These are phyloP conservation scores for Ampelocalamus luodianensis DNA, from an alignment of 176 grass and related monocot species.

Conservation along the genomic window DNA sequence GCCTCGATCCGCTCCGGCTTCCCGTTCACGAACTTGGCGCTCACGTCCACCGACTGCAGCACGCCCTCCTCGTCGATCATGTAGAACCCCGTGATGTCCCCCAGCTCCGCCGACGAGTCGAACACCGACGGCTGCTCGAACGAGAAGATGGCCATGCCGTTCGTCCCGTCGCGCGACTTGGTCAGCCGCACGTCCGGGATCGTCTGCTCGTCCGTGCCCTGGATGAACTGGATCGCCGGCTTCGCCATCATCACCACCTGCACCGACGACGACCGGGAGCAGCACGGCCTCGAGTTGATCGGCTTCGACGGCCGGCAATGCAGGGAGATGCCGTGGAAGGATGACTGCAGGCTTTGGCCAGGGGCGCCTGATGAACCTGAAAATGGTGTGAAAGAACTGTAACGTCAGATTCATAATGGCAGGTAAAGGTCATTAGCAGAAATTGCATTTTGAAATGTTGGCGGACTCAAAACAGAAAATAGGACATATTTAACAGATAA, in stretches of 20 bases:
- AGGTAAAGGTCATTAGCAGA: not conserved
- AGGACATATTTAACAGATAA: too few species aligned
- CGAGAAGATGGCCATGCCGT: conserved; percentile 76
- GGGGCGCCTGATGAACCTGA: conserved; percentile 26
- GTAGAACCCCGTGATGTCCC: conserved; percentile 89
- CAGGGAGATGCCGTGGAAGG: conserved; percentile 62
- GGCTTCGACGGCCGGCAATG: conserved; percentile 33
- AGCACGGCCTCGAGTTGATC: not conserved
- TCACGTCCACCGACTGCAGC: conserved; percentile 86
- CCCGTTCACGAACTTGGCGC: conserved; percentile 89
- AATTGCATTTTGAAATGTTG: not conserved
- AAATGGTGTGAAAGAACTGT: not conserved
- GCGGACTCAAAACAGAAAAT: not conserved
- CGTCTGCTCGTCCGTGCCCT: conserved; percentile 91
- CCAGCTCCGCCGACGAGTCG: conserved; percentile 84
- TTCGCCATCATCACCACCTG: conserved; percentile 62
- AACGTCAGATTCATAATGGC: too few species aligned
- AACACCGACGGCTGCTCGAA: conserved; percentile 91
- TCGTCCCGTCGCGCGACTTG: conserved; percentile 85
- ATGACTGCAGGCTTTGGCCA: conserved; percentile 42
- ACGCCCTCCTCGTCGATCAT: conserved; percentile 88
- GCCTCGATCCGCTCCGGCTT: conserved; percentile 75
- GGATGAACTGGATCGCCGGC: conserved; percentile 91
- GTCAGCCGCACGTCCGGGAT: conserved; percentile 88
- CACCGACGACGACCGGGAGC: conserved; percentile 1